These are phyloP conservation scores for Alisma plantagoaquatica DNA, from an alignment of 106 monocot species.

Conservation along the genomic window DNA sequence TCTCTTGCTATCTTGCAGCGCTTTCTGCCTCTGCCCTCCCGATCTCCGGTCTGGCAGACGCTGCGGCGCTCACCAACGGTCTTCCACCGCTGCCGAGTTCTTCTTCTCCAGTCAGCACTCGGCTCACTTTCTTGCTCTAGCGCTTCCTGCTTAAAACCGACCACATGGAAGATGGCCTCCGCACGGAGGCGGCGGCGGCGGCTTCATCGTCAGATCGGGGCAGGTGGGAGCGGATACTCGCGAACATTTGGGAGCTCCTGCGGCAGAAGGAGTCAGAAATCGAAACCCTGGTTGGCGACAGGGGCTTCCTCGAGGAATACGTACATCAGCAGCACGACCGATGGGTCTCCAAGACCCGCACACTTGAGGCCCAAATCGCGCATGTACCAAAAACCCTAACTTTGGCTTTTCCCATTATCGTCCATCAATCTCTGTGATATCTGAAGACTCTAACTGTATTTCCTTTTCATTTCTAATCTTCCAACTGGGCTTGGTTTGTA, in stretches of 20 bases:
- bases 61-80: too few relatives aligned
- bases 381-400: constrained; percentile 15
- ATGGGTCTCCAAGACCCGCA: constrained; percentile 11
- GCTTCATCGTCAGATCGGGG: constrained; percentile 15
- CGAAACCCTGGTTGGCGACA: constrained; percentile 41
- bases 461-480: not conserved
- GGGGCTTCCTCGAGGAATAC: constrained; percentile 30
- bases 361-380: constrained; percentile 33
- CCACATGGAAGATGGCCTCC: constrained; percentile 3
- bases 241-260: constrained; percentile 25
- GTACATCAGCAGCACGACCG: constrained; percentile 24
- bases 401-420: not conserved
- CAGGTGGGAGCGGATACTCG: constrained; percentile 34
- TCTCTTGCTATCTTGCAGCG: too few relatives aligned
- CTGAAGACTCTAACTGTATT: not conserved
- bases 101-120: too few relatives aligned
- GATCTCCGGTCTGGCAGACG: too few relatives aligned
- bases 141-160: constrained; percentile 1
- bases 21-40: too few relatives aligned
- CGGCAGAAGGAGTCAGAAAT: constrained; percentile 27
- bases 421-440: not conserved
- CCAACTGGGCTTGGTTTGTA: not conserved
- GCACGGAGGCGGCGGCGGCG: not conserved
- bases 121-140: not conserved
- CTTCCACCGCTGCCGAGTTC: too few relatives aligned